phyloP scores from a whole-genome alignment of 2,329 filamentous ascomycete species.

The Pyricularia sp. region DNA sequence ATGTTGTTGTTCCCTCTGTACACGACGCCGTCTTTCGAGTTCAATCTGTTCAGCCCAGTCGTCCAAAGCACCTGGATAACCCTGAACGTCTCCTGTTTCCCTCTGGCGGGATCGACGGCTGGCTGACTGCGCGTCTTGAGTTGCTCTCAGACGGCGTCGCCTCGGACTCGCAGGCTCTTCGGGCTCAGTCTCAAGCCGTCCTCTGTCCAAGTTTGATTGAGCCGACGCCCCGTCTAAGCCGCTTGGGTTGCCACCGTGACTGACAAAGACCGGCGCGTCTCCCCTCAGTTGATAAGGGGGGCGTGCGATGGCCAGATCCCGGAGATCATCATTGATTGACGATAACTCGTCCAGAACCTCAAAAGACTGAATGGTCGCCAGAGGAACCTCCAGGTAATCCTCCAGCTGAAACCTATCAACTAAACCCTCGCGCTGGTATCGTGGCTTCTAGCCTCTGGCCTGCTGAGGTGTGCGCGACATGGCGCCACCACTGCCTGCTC shows the following conservation, averaged over 20 bases:
- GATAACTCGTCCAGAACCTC: background rate
- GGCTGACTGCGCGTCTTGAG: background rate
- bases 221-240: background rate
- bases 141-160: background rate
- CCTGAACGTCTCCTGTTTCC: background rate
- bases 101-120: background rate
- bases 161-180: background rate
- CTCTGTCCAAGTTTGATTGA: no score
- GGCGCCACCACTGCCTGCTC: background rate
- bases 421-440: background rate
- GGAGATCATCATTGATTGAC: background rate
- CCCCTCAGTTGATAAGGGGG: background rate
- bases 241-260: background rate
- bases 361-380: background rate
- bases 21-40: background rate
- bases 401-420: background rate
- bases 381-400: background rate
- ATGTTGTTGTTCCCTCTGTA: background rate
- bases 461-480: background rate
- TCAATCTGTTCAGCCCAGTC: background rate
- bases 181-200: background rate
- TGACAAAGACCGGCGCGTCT: background rate
- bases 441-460: constrained; percentile 1
- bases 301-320: background rate
- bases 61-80: background rate